Evolutionary conservation across 768 basidiomycete species (phyloP).

Genomic region (Russula vinacea): DNA sequence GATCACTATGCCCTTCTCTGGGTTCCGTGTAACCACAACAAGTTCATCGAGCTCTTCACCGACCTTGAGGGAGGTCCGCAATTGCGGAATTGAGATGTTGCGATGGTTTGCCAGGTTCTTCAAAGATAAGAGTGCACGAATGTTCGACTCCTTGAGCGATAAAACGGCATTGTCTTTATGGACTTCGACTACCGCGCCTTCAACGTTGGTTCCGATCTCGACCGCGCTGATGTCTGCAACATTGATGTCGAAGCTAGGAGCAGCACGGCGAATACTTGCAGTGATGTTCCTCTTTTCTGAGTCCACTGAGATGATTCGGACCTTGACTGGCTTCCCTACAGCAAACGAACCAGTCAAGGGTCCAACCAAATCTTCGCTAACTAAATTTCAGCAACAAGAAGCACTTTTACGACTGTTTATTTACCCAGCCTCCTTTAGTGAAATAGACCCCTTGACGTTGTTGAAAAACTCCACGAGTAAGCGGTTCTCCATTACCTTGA

Average conservation of each 20-base stretch:
- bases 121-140: slow-evolving; percentile 81
- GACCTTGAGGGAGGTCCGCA: slow-evolving; percentile 57
- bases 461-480: slow-evolving; percentile 90
- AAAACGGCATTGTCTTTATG: slow-evolving; percentile 84
- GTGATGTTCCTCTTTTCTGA: slow-evolving; percentile 59
- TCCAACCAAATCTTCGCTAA: slow-evolving; percentile 63
- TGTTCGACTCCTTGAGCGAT: slow-evolving; percentile 61
- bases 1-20: slow-evolving; percentile 82
- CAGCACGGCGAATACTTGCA: slow-evolving; percentile 84
- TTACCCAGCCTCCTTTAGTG: slow-evolving; percentile 78
- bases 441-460: slow-evolving; percentile 77
- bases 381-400: slow-evolving; percentile 10
- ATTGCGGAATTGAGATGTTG: slow-evolving; percentile 58
- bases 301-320: slow-evolving; percentile 69
- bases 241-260: slow-evolving; percentile 47
- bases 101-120: slow-evolving; percentile 84
- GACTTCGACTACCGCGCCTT: slow-evolving; percentile 70
- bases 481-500: slow-evolving; percentile 75
- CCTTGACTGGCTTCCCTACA: slow-evolving; percentile 79
- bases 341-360: slow-evolving; percentile 62
- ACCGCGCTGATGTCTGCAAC: slow-evolving; percentile 65
- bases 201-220: slow-evolving; percentile 70
- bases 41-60: slow-evolving; percentile 74
- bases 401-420: slow-evolving; percentile 26
- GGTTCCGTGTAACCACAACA: slow-evolving; percentile 84